Evolutionary conservation across 768 basidiomycete genomes (phyloP), one percentile per base, ranked within the genome.

Genomic region (Hygrocybe punicea): DNA sequence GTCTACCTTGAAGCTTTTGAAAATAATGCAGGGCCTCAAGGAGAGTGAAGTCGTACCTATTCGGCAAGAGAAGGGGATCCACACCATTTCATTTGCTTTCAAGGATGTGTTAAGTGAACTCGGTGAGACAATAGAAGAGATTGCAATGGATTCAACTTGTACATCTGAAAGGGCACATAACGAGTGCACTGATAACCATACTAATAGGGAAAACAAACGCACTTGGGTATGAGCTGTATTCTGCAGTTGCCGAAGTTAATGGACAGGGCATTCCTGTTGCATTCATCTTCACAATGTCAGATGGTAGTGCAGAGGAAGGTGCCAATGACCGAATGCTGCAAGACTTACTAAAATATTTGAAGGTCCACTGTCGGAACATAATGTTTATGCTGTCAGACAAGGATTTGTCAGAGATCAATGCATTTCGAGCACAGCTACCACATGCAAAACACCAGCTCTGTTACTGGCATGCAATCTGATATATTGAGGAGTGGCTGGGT

Each of bases 361-460:
- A 29, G n/a, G 36, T 37, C 9, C 39, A 42, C 2, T 60, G 53
- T 2, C 24, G 69, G 1, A 17, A 58, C 1, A 58, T 67, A 2
- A 59, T 65, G 9, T 56, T 66, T 23, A 70, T 64, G 3, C 55
- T 65, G 3, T 62, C 67, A 4, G 69, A 73, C 60, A 73, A 73
- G 48, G 67, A 73, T 46, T 61, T 54, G 54, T 57, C 68, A 0
- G 72, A 74, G 46, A 74, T 77, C 48, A 71, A 73, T 57, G 70
- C 71, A 0, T 69, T 68, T 56, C 51, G 49, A 0, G 54, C 50
- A 0, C 51, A 58, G 6, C 70, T 63, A 50, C 70, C 70, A 2
- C 40, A 65, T 6, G 69, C 71, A 9, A 77, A 77, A 51, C 71
- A 74, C 35, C 74, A 74, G 53, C 56, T 78, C 0, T 77, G 74